phyloP scores from a whole-genome alignment of 768 basidiomycete genomes.

The Leccinum longicurvipes region DNA sequence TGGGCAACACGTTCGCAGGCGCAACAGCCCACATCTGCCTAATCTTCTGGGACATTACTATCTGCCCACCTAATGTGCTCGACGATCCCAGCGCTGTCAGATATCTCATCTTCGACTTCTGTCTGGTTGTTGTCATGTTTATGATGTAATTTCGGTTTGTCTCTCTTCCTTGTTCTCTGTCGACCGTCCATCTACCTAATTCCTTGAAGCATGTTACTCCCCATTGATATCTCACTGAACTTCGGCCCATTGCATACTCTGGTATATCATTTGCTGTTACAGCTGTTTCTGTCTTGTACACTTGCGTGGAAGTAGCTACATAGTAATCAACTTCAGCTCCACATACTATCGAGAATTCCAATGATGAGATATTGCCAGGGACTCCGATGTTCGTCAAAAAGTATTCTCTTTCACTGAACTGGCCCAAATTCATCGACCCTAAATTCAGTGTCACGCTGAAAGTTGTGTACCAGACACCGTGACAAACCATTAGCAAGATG shows the following conservation, averaged over 20 bases:
- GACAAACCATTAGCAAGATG: constrained; percentile 15
- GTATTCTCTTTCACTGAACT: not conserved
- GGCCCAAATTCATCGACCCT: not conserved
- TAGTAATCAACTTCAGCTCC: constrained; percentile 8
- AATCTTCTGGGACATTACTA: constrained; percentile 19
- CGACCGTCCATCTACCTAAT: constrained; percentile 26
- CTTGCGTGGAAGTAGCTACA: constrained; percentile 22
- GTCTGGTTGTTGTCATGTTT: constrained; percentile 24
- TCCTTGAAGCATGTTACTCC: constrained; percentile 16
- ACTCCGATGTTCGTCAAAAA: not conserved
- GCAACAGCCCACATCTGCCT: constrained; percentile 37
- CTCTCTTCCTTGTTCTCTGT: constrained; percentile 9
- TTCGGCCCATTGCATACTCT: constrained; percentile 26
- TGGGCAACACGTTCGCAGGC: constrained; percentile 67
- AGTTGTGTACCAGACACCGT: not conserved
- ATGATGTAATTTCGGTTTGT: constrained; percentile 28
- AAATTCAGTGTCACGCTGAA: not conserved
- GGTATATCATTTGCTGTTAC: constrained; percentile 31
- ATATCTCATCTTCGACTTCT: constrained; percentile 14
- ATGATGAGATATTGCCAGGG: too few relatives aligned
- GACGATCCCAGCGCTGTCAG: constrained; percentile 6
- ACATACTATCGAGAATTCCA: not conserved
- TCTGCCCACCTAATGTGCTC: constrained; percentile 7
- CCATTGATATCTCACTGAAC: constrained; percentile 25
- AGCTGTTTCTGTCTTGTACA: constrained; percentile 27